Base-by-base conservation (phyloP, 2,329 filamentous ascomycete species). In the Claviceps sorghi region DNA sequence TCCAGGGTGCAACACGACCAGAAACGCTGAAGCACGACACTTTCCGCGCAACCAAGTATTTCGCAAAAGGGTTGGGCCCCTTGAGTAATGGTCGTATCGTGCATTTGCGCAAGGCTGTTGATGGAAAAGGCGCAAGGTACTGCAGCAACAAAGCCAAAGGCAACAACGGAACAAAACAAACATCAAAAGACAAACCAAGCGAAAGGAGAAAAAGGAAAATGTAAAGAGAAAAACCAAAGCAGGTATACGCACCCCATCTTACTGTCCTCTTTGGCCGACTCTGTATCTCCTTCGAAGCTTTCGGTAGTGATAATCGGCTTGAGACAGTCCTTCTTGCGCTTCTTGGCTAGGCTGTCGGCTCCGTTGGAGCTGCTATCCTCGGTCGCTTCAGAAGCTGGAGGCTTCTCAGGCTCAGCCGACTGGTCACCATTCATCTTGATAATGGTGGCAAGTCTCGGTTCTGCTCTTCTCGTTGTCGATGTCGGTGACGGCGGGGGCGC, bases 291-390 rank as follows among this genome's bases (percentile, higher is more conserved):
- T 15, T 45, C 50, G 10, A 29, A 15, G 69, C 72, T 67, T 67
- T 71, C 83, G 54, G 77, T 84, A 42, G 83, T 88, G 67, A 88
- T 84, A 63, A 88, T 87, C 61, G 84, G 84, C 70, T 86, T 86
- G 59, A 86, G 70, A 51, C 76, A 77, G 43, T 83, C 81, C 75
- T 88, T 88, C 73, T 84, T 83, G 63, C 83, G 77, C 75, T 88
- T 88, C 75, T 86, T 87, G 22, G 62, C 61, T 26, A 57, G 54
- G n/a, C 62, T 56, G 50, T 59, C 64, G 51, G 57, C 60, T 52
- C 63, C 61, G 54, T 68, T 67, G 51, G 62, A 54, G 50, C 53
- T 57, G 53, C 55, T 52, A 50, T 36, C 30, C 26, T 46, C 47
- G 29, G 49, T 51, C 21, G 54, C 57, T 40, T 53, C 51, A 15